Conservation (phyloP, 2,329 filamentous ascomycete genomes). For the Monilinia polystroma region DNA sequence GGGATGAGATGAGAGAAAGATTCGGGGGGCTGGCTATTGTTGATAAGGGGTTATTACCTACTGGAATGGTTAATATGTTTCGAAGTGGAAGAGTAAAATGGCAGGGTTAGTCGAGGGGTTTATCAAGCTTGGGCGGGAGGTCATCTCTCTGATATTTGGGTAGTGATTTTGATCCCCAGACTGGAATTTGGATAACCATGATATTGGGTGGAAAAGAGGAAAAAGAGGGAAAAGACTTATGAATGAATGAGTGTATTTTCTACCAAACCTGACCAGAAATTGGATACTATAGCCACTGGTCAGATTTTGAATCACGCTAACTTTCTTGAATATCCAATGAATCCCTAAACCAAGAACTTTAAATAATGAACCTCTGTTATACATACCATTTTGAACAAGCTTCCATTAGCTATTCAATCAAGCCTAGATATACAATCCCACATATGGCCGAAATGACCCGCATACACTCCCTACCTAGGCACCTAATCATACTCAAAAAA, state of each 20-base stretch:
- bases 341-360: no score
- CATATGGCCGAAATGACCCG: no score
- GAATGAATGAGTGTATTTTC: no score
- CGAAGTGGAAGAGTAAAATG: conserved; percentile 43
- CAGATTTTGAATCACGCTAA: not conserved
- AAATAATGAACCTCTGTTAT: no score
- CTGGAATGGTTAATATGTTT: conserved; percentile 44
- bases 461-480: no score
- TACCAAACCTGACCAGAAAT: not conserved
- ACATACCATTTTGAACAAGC: not conserved
- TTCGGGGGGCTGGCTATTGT: conserved; percentile 46
- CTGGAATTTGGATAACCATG: not conserved
- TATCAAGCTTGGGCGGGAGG: not conserved
- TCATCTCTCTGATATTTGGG: not conserved
- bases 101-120: conserved; percentile 36
- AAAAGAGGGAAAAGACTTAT: no score
- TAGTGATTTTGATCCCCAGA: not conserved
- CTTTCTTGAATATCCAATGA: not conserved
- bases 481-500: no score
- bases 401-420: no score
- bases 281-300: not conserved
- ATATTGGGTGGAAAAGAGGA: not conserved
- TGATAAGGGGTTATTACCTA: conserved; percentile 44
- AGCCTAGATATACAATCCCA: no score
- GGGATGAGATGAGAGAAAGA: conserved; percentile 42